Evolutionary conservation across 331 rosid species (phyloP).

Genomic region (Malus hybrid): DNA sequence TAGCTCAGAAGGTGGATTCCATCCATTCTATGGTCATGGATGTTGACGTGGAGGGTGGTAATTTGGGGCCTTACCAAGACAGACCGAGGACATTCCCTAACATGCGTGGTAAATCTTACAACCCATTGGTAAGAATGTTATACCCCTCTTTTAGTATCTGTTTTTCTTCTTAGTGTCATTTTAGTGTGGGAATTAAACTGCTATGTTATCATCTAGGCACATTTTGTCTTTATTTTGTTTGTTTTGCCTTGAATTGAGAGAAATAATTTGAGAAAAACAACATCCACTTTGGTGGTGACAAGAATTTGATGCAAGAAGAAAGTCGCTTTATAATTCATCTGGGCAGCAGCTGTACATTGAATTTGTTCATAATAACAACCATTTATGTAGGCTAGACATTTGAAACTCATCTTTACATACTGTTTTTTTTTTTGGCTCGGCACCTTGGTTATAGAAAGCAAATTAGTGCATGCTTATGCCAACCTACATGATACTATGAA

Average conservation of each 20-base stretch:
- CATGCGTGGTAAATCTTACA: slow-evolving; percentile 84
- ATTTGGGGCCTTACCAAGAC: slow-evolving; percentile 66
- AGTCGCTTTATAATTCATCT: neutral
- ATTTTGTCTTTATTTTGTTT: neutral
- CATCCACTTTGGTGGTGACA: neutral
- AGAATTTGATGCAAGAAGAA: neutral
- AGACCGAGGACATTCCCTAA: slow-evolving; percentile 80
- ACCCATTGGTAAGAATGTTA: slow-evolving; percentile 58
- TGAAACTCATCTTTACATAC: neutral
- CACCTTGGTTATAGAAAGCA: neutral
- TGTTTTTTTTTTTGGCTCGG: neutral
- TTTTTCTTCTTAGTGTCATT: neutral
- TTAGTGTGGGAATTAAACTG: neutral
- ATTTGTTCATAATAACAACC: neutral
- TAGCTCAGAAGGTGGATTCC: slow-evolving; percentile 67
- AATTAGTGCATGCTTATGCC: neutral
- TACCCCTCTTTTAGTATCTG: neutral
- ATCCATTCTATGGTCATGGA: slow-evolving; percentile 53
- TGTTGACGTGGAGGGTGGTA: slow-evolving; percentile 65
- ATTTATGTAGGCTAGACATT: neutral
- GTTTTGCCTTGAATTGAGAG: neutral
- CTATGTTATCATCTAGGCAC: neutral
- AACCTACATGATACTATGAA: neutral
- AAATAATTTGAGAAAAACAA: neutral
- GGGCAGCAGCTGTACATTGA: neutral